Percentiles rank a stretch among this genome's conserved stretches.
phyloP scores from a whole-genome alignment of 257 asterid genomes.

The Scutellaria galericulata region DNA sequence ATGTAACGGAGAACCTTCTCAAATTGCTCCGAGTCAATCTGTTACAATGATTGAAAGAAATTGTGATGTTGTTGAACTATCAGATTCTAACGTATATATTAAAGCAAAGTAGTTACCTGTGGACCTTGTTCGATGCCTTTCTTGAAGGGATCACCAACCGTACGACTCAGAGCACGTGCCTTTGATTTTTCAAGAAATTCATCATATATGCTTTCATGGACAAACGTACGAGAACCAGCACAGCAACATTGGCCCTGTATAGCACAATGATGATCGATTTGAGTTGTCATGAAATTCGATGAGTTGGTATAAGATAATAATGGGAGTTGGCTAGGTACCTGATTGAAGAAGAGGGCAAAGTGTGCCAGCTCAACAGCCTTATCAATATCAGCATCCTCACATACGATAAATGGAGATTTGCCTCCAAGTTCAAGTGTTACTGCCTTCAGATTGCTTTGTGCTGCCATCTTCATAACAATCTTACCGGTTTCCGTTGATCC shows the following conservation, averaged over 20 bases:
- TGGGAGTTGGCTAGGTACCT: conserved; percentile 41
- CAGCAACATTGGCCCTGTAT: conserved; percentile 82
- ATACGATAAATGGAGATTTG: conserved; percentile 75
- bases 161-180: conserved; percentile 65
- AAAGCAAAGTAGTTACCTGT: conserved; percentile 49
- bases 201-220: conserved; percentile 71
- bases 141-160: conserved; percentile 86
- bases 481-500: conserved; percentile 81
- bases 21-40: conserved; percentile 77
- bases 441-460: conserved; percentile 73
- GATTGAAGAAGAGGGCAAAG: conserved; percentile 81
- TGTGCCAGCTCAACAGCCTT: conserved; percentile 74
- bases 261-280: neutral
- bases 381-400: conserved; percentile 74
- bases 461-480: conserved; percentile 64
- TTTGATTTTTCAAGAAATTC: conserved; percentile 75
- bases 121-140: conserved; percentile 85
- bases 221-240: conserved; percentile 87
- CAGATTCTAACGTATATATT: neutral
- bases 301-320: neutral
- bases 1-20: conserved; percentile 69
- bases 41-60: conserved; percentile 6
- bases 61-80: neutral
- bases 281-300: neutral
- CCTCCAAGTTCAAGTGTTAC: conserved; percentile 90